Evolutionary conservation across 306 rosid genomes (phyloP).

Genomic region (Prunus armeniaca): DNA sequence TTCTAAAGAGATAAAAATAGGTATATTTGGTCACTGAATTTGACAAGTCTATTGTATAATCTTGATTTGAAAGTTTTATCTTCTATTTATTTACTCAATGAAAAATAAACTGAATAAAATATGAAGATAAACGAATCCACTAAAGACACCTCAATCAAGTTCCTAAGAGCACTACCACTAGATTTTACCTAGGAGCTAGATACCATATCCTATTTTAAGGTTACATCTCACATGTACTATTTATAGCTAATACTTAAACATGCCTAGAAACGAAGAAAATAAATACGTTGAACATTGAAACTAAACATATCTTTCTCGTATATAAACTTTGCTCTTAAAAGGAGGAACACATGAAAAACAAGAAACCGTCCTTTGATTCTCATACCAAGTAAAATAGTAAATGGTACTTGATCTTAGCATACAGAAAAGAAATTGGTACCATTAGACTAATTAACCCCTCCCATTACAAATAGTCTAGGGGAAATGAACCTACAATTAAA

Average conservation of each 20-base stretch:
- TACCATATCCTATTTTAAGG: not conserved
- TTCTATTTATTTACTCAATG: too few relatives aligned
- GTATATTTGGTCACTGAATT: too few relatives aligned
- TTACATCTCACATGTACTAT: not conserved
- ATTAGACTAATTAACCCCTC: not conserved
- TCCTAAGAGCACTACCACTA: not conserved
- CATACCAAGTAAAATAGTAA: not conserved
- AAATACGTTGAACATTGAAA: not conserved
- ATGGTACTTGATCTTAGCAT: not conserved
- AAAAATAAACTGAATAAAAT: too few relatives aligned
- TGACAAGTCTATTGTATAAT: too few relatives aligned
- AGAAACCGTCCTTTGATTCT: not conserved
- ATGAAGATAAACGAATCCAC: too few relatives aligned
- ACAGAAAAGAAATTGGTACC: not conserved
- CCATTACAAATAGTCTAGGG: constrained; percentile 19
- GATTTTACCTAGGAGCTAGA: not conserved
- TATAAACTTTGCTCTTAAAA: not conserved
- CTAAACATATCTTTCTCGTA: not conserved
- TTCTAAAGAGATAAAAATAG: too few relatives aligned
- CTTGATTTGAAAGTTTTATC: too few relatives aligned
- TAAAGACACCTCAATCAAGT: not conserved
- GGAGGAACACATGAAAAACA: not conserved
- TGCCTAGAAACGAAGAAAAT: not conserved
- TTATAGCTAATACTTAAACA: not conserved
- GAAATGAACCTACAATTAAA: constrained; percentile 31